phyloP scores from a whole-genome alignment of 1,284 basidiomycete species.

The Sporisorium iseilematis-ciliati region DNA sequence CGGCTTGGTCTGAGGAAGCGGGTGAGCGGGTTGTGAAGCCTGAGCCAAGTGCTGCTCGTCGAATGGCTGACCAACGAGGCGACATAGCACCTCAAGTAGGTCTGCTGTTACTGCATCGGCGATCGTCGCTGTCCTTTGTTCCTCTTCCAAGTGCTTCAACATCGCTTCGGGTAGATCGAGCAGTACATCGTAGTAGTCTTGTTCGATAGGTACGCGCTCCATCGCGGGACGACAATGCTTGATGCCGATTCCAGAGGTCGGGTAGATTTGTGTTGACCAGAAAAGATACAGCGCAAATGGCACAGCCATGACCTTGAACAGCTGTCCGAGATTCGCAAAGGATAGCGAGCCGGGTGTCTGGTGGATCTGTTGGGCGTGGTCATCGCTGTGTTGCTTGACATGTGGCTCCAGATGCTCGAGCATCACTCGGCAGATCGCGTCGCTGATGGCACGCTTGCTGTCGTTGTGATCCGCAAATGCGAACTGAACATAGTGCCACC shows the following conservation, averaged over 20 bases:
- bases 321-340: constrained; percentile 24
- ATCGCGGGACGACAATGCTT: constrained; percentile 39
- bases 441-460: constrained; percentile 27
- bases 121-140: constrained; percentile 5
- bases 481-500: constrained; percentile 47
- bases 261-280: constrained; percentile 41
- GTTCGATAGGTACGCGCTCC: constrained; percentile 39
- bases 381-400: neutral
- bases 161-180: constrained; percentile 27
- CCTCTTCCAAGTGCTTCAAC: constrained; percentile 22
- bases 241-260: constrained; percentile 39
- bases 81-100: constrained; percentile 27
- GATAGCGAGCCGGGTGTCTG: neutral
- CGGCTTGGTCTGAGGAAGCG: neutral
- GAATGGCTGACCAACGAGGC: constrained; percentile 18
- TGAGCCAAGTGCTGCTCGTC: neutral
- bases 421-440: constrained; percentile 38
- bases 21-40: neutral
- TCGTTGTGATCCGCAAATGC: constrained; percentile 42
- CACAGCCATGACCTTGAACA: constrained; percentile 25
- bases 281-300: constrained; percentile 39
- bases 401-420: constrained; percentile 22
- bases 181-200: constrained; percentile 34
- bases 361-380: neutral
- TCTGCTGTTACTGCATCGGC: constrained; percentile 27